Conservation (phyloP, 345 rosid species). For the Laguncularia racemosa region DNA sequence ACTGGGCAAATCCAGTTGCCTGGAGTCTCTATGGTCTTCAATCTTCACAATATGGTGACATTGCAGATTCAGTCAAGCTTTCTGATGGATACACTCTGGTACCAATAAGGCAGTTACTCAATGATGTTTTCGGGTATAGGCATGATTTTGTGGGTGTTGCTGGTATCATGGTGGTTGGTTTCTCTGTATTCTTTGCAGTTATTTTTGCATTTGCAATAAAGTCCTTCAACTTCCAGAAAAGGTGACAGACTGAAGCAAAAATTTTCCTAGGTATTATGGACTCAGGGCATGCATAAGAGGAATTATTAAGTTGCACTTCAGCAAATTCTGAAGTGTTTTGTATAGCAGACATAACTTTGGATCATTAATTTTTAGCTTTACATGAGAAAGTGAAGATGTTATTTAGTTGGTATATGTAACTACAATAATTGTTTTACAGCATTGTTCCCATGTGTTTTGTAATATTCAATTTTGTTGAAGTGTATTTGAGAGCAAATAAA, state of each 20-base stretch:
- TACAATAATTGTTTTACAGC: too few relatives aligned
- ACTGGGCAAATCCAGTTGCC: slow-evolving; percentile 96
- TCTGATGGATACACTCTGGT: slow-evolving; percentile 42
- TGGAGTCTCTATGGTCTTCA: slow-evolving; percentile 88
- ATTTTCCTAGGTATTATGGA: neutral
- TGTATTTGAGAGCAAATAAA: too few relatives aligned
- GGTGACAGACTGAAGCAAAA: slow-evolving; percentile 25
- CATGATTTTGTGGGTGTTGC: slow-evolving; percentile 74
- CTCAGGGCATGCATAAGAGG: slow-evolving; percentile 1
- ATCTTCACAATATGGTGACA: slow-evolving; percentile 77
- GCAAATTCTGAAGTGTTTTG: too few relatives aligned
- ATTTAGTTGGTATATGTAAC: too few relatives aligned
- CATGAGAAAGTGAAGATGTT: too few relatives aligned
- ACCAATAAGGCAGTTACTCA: slow-evolving; percentile 49
- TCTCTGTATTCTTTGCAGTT: slow-evolving; percentile 55
- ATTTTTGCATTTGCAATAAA: slow-evolving; percentile 80
- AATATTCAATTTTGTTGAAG: too few relatives aligned
- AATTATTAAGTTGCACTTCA: neutral
- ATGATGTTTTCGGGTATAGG: slow-evolving; percentile 54
- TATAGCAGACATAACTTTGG: too few relatives aligned
- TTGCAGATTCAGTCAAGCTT: slow-evolving; percentile 36
- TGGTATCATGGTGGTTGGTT: slow-evolving; percentile 63
- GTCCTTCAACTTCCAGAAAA: slow-evolving; percentile 86
- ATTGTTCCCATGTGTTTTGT: too few relatives aligned
- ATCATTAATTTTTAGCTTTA: too few relatives aligned